Evolutionary conservation across 1,284 basidiomycete species (phyloP).

Genomic region (Ganoderma lucidum): DNA sequence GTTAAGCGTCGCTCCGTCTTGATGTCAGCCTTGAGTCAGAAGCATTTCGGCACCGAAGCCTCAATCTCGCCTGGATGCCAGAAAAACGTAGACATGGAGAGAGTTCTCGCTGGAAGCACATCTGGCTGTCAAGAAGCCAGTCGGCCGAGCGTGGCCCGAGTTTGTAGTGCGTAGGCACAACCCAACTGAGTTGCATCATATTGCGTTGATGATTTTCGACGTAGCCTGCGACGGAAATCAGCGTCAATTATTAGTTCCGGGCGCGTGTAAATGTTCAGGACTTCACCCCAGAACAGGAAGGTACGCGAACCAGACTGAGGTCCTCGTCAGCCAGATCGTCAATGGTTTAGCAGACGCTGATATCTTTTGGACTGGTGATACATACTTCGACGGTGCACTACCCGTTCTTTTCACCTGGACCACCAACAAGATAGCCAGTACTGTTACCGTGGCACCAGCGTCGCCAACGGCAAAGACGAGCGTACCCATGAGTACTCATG

Average conservation of each 20-base stretch:
- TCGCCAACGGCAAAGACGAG: background rate
- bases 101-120: background rate
- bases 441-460: background rate
- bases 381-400: background rate
- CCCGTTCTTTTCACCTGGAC: background rate
- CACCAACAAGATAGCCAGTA: background rate
- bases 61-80: background rate
- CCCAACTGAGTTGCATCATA: background rate
- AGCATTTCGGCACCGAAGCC: constrained; percentile 4
- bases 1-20: background rate
- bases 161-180: background rate
- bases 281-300: background rate
- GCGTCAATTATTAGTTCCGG: background rate
- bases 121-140: background rate
- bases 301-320: background rate
- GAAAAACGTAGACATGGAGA: background rate
- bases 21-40: background rate
- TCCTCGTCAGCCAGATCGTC: background rate
- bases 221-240: background rate
- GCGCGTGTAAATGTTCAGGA: background rate
- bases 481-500: background rate
- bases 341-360: background rate
- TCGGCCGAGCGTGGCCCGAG: background rate
- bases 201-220: constrained; percentile 5
- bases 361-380: background rate